Conservation (phyloP, 768 basidiomycete genomes). For the Pleurotus citrinopileatus region DNA sequence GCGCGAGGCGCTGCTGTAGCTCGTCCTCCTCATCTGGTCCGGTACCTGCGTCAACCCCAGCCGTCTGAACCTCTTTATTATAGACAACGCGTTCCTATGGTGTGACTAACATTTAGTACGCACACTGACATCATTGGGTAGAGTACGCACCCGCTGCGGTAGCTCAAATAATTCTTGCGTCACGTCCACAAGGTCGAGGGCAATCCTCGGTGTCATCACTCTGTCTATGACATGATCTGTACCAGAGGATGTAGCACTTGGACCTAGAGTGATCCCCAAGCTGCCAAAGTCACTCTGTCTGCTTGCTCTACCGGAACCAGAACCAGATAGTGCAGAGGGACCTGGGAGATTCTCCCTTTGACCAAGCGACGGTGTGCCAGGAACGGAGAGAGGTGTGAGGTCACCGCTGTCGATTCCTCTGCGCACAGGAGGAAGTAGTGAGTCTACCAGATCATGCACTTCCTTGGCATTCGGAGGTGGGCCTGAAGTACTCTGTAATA, state of each 20-base stretch:
- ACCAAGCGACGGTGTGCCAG: constrained; percentile 61
- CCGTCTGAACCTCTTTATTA: constrained; percentile 84
- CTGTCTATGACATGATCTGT: constrained; percentile 74
- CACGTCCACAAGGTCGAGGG: constrained; percentile 82
- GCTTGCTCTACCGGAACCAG: constrained; percentile 63
- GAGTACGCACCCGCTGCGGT: constrained; percentile 67
- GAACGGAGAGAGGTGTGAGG: constrained; percentile 68
- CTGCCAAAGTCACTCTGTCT: constrained; percentile 63
- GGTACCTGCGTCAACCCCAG: constrained; percentile 55
- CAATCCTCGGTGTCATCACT: constrained; percentile 58
- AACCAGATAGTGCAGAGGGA: constrained; percentile 29
- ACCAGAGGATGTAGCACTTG: constrained; percentile 46
- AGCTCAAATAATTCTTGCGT: constrained; percentile 90
- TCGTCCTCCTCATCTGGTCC: constrained; percentile 63
- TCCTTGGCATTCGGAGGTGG: constrained; percentile 45
- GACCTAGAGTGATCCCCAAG: constrained; percentile 39
- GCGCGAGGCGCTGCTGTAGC: constrained; percentile 64
- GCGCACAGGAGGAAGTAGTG: constrained; percentile 47
- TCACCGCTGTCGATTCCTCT: constrained; percentile 55
- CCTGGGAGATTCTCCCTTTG: constrained; percentile 34
- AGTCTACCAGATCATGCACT: constrained; percentile 70
- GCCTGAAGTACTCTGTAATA: constrained; percentile 24
- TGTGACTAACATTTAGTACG: not conserved
- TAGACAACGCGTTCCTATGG: constrained; percentile 74
- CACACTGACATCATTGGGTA: not conserved